phyloP scores from a whole-genome alignment of 768 basidiomycete species.

The Scleroderma citrinum region DNA sequence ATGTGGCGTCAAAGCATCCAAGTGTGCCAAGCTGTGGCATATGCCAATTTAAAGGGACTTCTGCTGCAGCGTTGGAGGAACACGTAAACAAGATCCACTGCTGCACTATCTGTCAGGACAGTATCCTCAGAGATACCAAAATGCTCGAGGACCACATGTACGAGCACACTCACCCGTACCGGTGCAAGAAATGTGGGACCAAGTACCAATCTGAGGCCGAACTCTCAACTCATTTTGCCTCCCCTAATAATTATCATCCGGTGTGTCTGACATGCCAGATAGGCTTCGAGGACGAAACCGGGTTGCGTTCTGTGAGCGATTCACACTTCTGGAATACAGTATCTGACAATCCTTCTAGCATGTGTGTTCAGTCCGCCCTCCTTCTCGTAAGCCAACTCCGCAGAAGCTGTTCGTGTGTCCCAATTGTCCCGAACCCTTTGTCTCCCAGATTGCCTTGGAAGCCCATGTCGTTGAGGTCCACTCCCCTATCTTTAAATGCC shows the following conservation, averaged over 20 bases:
- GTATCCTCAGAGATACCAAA: conserved; percentile 22
- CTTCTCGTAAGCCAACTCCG: conserved; percentile 7
- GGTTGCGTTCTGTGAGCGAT: conserved; percentile 25
- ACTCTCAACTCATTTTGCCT: conserved; percentile 32
- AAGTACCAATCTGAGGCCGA: conserved; percentile 33
- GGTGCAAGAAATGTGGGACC: conserved; percentile 25
- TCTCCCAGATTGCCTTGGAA: conserved; percentile 6
- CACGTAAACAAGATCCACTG: conserved; percentile 24
- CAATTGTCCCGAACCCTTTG: conserved; percentile 5
- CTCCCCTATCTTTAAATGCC: conserved; percentile 12
- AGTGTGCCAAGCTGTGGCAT: conserved; percentile 18
- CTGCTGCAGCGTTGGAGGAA: conserved; percentile 17
- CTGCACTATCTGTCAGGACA: conserved; percentile 23
- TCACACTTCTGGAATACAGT: conserved; percentile 1
- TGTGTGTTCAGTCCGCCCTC: conserved; percentile 7
- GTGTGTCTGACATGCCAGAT: conserved; percentile 27
- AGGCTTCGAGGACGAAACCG: conserved; percentile 32
- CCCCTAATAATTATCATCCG: conserved; percentile 33
- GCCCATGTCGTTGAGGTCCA: conserved; percentile 1
- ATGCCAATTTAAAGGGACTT: conserved; percentile 19
- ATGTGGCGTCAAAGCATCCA: conserved; percentile 20
- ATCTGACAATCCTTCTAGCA: conserved; percentile 17
- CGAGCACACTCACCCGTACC: conserved; percentile 22
- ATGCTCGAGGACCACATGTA: conserved; percentile 24
- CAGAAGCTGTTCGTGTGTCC: background rate